phyloP scores from a whole-genome alignment of 2,329 filamentous ascomycete genomes.

The Aurifilum marmelostoma region DNA sequence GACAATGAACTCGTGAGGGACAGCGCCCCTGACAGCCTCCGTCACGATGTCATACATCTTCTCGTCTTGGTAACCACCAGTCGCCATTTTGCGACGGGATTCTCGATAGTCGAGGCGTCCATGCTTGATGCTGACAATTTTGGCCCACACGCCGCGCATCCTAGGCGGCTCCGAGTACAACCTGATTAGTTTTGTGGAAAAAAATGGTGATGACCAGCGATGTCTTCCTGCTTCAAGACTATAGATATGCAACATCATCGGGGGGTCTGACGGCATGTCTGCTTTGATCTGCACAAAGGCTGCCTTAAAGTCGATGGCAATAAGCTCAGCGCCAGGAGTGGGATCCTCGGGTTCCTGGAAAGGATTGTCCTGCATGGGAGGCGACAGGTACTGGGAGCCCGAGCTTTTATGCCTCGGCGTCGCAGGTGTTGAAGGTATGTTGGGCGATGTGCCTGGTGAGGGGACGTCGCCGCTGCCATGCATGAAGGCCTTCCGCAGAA shows the following conservation, averaged over 20 bases:
- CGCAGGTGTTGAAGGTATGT: constrained; percentile 30
- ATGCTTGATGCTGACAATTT: constrained; percentile 81
- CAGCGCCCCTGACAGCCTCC: constrained; percentile 83
- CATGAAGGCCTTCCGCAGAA: constrained; percentile 72
- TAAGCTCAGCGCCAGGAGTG: constrained; percentile 60
- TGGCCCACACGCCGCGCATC: constrained; percentile 82
- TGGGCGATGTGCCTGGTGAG: constrained; percentile 29
- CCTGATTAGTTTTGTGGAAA: constrained; percentile 76
- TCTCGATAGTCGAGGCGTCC: constrained; percentile 81
- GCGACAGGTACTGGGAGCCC: constrained; percentile 41
- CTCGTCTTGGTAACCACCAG: constrained; percentile 66
- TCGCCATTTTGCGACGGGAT: constrained; percentile 67
- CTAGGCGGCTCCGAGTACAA: constrained; percentile 86
- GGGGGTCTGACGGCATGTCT: constrained; percentile 85
- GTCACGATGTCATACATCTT: constrained; percentile 81
- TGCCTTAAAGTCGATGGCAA: constrained; percentile 81
- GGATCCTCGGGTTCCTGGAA: constrained; percentile 40
- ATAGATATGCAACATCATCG: constrained; percentile 87
- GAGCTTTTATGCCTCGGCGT: constrained; percentile 25
- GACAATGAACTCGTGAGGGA: constrained; percentile 89
- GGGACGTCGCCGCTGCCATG: constrained; percentile 49
- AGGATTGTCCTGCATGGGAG: constrained; percentile 43
- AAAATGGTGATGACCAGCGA: constrained; percentile 83
- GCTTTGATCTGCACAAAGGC: constrained; percentile 86
- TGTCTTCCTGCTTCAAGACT: constrained; percentile 81